Evolutionary conservation across 169 alveolate species (phyloP), one percentile per base, ranked within the genome.

Genomic region (Sarcocystis neurona): DNA sequence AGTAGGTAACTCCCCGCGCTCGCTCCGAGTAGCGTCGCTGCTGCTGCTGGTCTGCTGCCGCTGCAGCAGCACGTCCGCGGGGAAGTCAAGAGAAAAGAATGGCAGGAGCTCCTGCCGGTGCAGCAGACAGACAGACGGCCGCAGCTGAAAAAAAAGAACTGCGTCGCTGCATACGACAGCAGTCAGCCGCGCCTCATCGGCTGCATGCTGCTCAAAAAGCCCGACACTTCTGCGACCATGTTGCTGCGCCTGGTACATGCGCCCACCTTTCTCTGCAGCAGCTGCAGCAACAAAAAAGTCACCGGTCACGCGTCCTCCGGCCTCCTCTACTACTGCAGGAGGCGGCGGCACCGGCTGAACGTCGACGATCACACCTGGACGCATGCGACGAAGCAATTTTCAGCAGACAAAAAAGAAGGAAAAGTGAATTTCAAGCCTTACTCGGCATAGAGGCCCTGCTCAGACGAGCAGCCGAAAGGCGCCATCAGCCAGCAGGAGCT

Each of bases 361-460:
- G 53, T 72, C 82, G 53, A 72, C n/a, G 82, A 72, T 72, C 41
- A 39, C 82, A 56, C 82, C 82, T n/a, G 41, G 53, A n/a, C n/a
- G n/a, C n/a, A n/a, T n/a, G n/a, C n/a, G n/a, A n/a, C n/a, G n/a
- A n/a, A n/a, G n/a, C n/a, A n/a, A n/a, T n/a, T n/a, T n/a, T n/a
- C n/a, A n/a, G n/a, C n/a, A n/a, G n/a, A n/a, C n/a, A n/a, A n/a
- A n/a, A n/a, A n/a, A n/a, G n/a, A n/a, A n/a, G n/a, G n/a, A n/a
- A n/a, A n/a, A n/a, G n/a, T n/a, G n/a, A n/a, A n/a, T n/a, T n/a
- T n/a, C n/a, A n/a, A n/a, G n/a, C n/a, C n/a, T n/a, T n/a, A n/a
- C n/a, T n/a, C n/a, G n/a, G n/a, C n/a, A n/a, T n/a, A n/a, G n/a
- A n/a, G n/a, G n/a, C n/a, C n/a, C n/a, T n/a, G n/a, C n/a, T n/a